Percentiles rank a stretch among this genome's conserved stretches.
phyloP scores from a whole-genome alignment of 805 yeast species.

The Wickerhamomyces rabaulensis region DNA sequence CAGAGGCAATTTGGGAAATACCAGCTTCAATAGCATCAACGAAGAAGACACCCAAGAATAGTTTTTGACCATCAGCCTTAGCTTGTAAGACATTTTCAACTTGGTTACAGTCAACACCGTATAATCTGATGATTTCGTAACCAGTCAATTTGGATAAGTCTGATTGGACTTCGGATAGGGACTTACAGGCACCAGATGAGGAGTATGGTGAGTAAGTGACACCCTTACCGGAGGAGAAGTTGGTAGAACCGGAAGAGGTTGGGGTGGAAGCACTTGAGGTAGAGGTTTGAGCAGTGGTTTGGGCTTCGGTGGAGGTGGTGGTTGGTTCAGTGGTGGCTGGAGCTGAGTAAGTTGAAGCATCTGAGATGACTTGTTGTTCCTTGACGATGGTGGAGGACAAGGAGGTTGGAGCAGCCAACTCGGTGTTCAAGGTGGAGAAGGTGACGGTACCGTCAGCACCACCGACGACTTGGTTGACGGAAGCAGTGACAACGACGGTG shows the following conservation, averaged over 20 bases:
- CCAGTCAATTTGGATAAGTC: conserved; percentile 52
- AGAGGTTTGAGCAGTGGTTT: conserved; percentile 25
- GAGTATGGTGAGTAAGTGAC: conserved; percentile 80
- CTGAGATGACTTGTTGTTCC: conserved; percentile 26
- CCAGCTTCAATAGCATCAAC: conserved; percentile 50
- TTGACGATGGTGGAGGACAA: conserved; percentile 21
- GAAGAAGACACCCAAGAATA: conserved; percentile 71
- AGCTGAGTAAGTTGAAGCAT: conserved; percentile 25
- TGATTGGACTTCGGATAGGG: conserved; percentile 48
- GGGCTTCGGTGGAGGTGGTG: conserved; percentile 27
- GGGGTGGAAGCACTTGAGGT: conserved; percentile 28
- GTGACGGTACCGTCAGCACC: conserved; percentile 23
- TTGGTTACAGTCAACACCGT: conserved; percentile 85
- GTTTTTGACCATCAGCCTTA: conserved; percentile 56
- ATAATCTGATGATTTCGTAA: conserved; percentile 63
- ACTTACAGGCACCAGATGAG: conserved; percentile 62
- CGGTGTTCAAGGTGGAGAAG: conserved; percentile 23
- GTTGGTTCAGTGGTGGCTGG: conserved; percentile 11
- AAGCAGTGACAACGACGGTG: conserved; percentile 45
- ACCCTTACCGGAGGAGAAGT: conserved; percentile 49
- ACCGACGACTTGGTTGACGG: conserved; percentile 30
- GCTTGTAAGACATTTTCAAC: conserved; percentile 68
- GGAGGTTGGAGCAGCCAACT: conserved; percentile 23
- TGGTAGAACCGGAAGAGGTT: conserved; percentile 28
- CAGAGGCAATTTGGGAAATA: conserved; percentile 49